Percentiles rank a stretch among this genome's conserved stretches.
These are phyloP conservation scores for Liquidambar formosana DNA, from an alignment of 164 flowering plant species.

Conservation along the genomic window DNA sequence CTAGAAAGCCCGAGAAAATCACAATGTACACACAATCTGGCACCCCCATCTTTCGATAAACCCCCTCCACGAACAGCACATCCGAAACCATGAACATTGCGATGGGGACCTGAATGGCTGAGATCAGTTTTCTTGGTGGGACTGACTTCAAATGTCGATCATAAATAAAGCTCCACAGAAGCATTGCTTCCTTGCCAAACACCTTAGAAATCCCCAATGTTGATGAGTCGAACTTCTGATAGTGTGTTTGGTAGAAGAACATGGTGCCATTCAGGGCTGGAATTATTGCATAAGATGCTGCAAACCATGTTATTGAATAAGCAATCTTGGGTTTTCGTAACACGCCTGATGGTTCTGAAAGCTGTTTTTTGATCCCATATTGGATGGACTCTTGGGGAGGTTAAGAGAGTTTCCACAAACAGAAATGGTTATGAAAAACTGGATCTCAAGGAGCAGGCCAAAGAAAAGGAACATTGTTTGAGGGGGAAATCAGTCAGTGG, in stretches of 20 bases:
- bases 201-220: constrained; percentile 85
- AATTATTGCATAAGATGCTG: constrained; percentile 71
- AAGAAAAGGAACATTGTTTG: constrained; percentile 59
- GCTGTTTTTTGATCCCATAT: constrained; percentile 49
- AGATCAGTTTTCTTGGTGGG: constrained; percentile 65
- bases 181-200: constrained; percentile 80
- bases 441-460: constrained; percentile 55
- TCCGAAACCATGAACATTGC: constrained; percentile 82
- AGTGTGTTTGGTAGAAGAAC: constrained; percentile 91
- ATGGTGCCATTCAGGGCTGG: constrained; percentile 84
- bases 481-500: constrained; percentile 49
- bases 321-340: constrained; percentile 65
- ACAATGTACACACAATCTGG: constrained; percentile 73
- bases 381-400: constrained; percentile 56
- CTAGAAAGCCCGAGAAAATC: constrained; percentile 69
- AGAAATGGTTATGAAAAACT: constrained; percentile 53
- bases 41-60: constrained; percentile 59
- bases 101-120: constrained; percentile 57
- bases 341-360: constrained; percentile 50
- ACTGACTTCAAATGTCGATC: constrained; percentile 51
- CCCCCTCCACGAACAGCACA: constrained; percentile 58
- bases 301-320: constrained; percentile 75
- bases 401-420: constrained; percentile 64
- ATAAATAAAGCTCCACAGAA: constrained; percentile 72
- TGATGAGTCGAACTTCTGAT: constrained; percentile 60